A percentile compares a stretch with the other conserved stretches of the same genome.
Evolutionary conservation across 2,329 filamentous ascomycete genomes (phyloP).

Genomic region (Cordyceps sp.): DNA sequence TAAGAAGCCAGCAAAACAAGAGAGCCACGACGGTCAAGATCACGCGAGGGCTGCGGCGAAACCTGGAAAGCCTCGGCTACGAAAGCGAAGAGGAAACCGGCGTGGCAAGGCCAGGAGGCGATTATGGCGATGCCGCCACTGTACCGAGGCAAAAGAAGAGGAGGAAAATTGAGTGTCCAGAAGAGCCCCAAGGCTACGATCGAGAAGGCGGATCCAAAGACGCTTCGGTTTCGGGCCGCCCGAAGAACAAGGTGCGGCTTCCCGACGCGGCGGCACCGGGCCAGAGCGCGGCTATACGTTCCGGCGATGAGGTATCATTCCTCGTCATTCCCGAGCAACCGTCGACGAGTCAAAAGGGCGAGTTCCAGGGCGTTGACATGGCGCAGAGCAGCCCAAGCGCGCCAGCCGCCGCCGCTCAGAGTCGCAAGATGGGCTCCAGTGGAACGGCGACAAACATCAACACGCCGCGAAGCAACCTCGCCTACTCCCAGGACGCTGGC

Average conservation of each 20-base stretch:
- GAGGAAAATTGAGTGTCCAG: too few relatives aligned
- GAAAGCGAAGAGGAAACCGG: constrained; percentile 4
- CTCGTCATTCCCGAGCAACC: constrained; percentile 16
- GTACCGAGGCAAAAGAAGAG: too few relatives aligned
- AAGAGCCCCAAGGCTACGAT: too few relatives aligned
- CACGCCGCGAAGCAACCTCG: constrained; percentile 12
- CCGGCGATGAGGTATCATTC: constrained; percentile 12
- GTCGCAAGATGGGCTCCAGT: constrained; percentile 11
- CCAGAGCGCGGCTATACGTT: too few relatives aligned
- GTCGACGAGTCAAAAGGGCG: constrained; percentile 19
- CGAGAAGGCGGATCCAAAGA: too few relatives aligned
- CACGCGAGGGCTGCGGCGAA: constrained; percentile 5
- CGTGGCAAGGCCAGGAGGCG: constrained; percentile 6
- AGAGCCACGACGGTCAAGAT: constrained; percentile 4
- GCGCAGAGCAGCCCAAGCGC: constrained; percentile 5
- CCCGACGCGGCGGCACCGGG: too few relatives aligned
- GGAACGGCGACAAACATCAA: constrained; percentile 19
- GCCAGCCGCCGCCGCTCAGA: not conserved
- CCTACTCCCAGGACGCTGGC: constrained; percentile 11
- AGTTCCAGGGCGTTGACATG: constrained; percentile 14
- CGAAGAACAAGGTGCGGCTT: too few relatives aligned
- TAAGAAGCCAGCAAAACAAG: not conserved
- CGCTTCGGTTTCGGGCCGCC: too few relatives aligned
- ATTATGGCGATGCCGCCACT: too few relatives aligned
- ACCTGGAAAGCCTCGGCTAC: constrained; percentile 6